A percentile compares a stretch with the other conserved stretches of the same genome.
Evolutionary conservation across 1,284 basidiomycete species (phyloP).

Genomic region (Cronartium quercuum): DNA sequence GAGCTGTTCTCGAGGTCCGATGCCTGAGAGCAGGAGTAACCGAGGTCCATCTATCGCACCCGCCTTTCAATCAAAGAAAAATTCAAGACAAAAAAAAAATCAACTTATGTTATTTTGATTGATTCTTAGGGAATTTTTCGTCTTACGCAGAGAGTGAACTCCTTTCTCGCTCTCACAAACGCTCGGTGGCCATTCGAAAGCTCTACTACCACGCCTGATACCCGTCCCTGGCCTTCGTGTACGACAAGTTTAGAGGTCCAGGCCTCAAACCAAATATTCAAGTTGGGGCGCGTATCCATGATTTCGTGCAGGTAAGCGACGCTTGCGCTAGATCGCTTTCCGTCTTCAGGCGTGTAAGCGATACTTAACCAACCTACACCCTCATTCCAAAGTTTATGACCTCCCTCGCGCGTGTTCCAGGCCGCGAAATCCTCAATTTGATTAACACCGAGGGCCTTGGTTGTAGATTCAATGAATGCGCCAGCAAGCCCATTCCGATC

Average conservation of each 20-base stretch:
- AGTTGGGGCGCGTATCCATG: conserved; percentile 48
- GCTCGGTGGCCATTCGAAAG: conserved; percentile 45
- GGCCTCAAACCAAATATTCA: conserved; percentile 50
- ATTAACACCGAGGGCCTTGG: conserved; percentile 46
- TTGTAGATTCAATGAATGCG: conserved; percentile 48
- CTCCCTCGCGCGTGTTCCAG: conserved; percentile 45
- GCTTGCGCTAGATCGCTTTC: conserved; percentile 47
- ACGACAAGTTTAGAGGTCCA: conserved; percentile 46
- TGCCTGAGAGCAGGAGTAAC: conserved; percentile 56
- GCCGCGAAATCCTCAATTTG: conserved; percentile 43
- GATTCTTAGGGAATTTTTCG: too few relatives aligned
- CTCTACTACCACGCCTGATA: conserved; percentile 42
- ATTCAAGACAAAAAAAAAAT: too few relatives aligned
- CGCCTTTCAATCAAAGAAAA: too few relatives aligned
- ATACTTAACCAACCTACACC: conserved; percentile 50
- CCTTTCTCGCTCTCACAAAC: conserved; percentile 45
- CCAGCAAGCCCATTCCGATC: conserved; percentile 49
- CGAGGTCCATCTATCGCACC: conserved; percentile 53
- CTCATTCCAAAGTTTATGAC: conserved; percentile 43
- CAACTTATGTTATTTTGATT: too few relatives aligned
- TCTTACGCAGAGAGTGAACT: conserved; percentile 49
- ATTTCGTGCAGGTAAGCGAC: conserved; percentile 50
- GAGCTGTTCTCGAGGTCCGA: conserved; percentile 53
- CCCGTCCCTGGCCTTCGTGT: background rate
- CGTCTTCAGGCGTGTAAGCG: conserved; percentile 49